phyloP scores from a whole-genome alignment of 495 filamentous ascomycete species.

The Neurospora sp. region DNA sequence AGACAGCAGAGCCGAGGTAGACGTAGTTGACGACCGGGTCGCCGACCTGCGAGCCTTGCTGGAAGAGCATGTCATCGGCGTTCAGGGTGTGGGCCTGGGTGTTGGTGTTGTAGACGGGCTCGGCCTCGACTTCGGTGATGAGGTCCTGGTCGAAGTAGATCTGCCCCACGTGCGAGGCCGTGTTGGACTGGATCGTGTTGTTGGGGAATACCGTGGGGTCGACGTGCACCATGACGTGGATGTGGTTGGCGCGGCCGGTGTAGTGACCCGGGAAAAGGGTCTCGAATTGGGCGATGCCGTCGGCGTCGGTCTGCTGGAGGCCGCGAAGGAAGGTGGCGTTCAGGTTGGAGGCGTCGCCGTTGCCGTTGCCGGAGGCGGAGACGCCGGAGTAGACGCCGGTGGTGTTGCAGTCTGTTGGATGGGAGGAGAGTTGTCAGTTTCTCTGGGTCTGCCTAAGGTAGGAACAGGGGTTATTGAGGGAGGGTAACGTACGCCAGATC shows the following conservation, averaged over 20 bases:
- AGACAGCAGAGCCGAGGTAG: constrained; percentile 41
- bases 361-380: neutral
- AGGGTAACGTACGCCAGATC: constrained; percentile 37
- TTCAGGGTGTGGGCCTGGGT: constrained; percentile 42
- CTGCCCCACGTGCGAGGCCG: constrained; percentile 49
- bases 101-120: constrained; percentile 47
- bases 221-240: constrained; percentile 37
- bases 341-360: neutral
- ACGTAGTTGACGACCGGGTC: constrained; percentile 48
- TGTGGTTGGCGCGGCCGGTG: constrained; percentile 35
- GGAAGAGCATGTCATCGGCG: constrained; percentile 33
- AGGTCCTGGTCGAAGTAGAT: constrained; percentile 55
- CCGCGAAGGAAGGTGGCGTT: constrained; percentile 43
- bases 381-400: neutral
- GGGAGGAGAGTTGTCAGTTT: neutral
- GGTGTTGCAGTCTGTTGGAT: constrained; percentile 20
- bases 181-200: constrained; percentile 34
- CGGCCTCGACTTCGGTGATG: constrained; percentile 44
- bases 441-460: neutral
- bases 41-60: constrained; percentile 30
- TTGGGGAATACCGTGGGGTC: constrained; percentile 35
- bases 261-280: constrained; percentile 50
- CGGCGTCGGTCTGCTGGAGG: constrained; percentile 34
- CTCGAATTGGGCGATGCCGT: constrained; percentile 41
- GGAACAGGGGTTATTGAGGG: neutral